Base-by-base conservation (phyloP, 805 yeast species). In the Zygoascus bituminiphila region DNA sequence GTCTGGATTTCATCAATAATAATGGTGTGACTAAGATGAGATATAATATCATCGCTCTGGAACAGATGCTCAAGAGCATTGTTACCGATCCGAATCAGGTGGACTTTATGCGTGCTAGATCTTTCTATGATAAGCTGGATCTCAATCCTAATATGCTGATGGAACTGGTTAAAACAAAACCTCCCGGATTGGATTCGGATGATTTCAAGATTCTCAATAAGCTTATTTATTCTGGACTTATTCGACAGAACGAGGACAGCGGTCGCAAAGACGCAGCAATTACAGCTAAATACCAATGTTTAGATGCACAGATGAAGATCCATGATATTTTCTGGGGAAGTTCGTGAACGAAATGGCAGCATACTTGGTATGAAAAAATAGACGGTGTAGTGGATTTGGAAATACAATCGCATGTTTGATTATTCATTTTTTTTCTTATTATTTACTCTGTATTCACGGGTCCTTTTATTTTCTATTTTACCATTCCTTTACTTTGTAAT, bases 31-130 rank as follows among this genome's bases (percentile, higher is more conserved):
- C 76, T 55, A 74, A 77, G 54, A 66, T 84, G 51, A 66, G 77
- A 50, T 68, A 78, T 55, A 83, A 83, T 59, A 77, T 84, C 19
- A 70, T 78, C 46, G 79, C 83, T 0, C 63, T 83, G 39, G 88
- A 81, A 64, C 89, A 83, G 60, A 76, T 80, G 75, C 70, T 84
- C 48, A 72, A 84, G 51, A 78, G 76, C 51, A 71, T 82, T 29
- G 72, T 77, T 59, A 59, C 63, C 21, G 69, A 71, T 50, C 79
- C 82, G 0, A 74, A 73, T 35, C 68, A 68, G 17, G 78, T 81
- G 12, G 75, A 78, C 51, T 81, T 82, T 57, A 60, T 71, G 21
- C 64, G 70, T 23, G 72, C 84, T 1, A 66, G 80, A 3, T 60
- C 67, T 14, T 84, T 78, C 66, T 84, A 76, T 60, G 80, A 78